Base-by-base conservation (phyloP, 345 rosid genomes). In the Euphorbia lathyris region DNA sequence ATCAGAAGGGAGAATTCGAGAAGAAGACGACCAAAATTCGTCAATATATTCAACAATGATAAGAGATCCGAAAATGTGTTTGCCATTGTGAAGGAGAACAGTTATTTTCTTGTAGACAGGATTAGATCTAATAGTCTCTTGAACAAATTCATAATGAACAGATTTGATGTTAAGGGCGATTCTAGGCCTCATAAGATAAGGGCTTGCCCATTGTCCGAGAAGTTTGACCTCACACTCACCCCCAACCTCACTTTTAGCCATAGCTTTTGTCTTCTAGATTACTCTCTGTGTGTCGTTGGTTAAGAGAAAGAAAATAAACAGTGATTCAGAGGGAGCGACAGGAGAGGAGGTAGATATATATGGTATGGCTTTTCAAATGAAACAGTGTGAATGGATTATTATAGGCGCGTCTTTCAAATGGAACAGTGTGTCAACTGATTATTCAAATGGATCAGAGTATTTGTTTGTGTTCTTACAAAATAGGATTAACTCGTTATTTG, bases 181-280 rank as follows among this genome's bases (percentile, higher is more conserved):
- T 74, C 86, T 74, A 8, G 90, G 78, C 77, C 98, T 84, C 81
- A 86, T 65, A 63, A 81, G 92, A 68, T 69, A 90, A 11, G 98
- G 98, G 48, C 98, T 93, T 9, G 93, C 79, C 93, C 96, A 89
- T 17, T 80, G 72, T n/a, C 97, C 96, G 47, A 93, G n/a, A 59
- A 93, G 72, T 78, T 78, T 86, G 63, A 85, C 88, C 8, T 79
- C 72, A 32, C 50, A n/a, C n/a, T n/a, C n/a, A n/a, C n/a, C n/a
- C n/a, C n/a, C n/a, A n/a, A n/a, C 88, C 7, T 79, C 70, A 32
- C 50, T 62, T 47, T 25, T 32, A 59, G 66, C 76, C 76, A 72
- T 72, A 29, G 62, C 9, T 51, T 40, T 45, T 45, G 51, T 17
- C 19, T 12, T 13, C 11, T 34, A 3, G n/a, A n/a, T n/a, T n/a